Conservation (phyloP, 139 green algal genomes). For the Trebouxia sp. region DNA sequence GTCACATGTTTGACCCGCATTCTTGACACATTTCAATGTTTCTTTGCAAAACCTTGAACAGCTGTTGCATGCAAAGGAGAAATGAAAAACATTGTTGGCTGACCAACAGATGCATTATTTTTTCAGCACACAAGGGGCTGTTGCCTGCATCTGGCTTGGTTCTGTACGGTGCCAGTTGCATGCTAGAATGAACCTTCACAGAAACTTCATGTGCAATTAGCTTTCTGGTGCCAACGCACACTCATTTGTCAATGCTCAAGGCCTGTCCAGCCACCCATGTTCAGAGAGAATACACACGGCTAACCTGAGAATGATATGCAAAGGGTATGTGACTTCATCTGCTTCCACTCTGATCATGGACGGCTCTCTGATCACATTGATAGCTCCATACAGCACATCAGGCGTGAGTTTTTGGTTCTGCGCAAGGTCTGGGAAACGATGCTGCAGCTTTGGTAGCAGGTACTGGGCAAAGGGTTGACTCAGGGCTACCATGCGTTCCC, state of each 20-base stretch:
- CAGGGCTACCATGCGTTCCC: conserved; percentile 90
- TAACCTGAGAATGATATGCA: conserved; percentile 91
- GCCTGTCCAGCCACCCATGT: neutral
- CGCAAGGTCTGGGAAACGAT: conserved; percentile 50
- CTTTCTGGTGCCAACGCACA: neutral
- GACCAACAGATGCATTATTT: too few species aligned
- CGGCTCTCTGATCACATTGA: conserved; percentile 74
- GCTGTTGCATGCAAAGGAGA: too few species aligned
- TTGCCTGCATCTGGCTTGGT: too few species aligned
- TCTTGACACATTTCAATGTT: too few species aligned
- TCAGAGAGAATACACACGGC: neutral
- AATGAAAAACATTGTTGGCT: too few species aligned
- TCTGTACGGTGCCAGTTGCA: too few species aligned
- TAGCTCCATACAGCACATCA: conserved; percentile 66
- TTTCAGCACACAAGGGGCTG: too few species aligned
- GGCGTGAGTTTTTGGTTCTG: conserved; percentile 36
- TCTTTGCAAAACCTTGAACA: too few species aligned
- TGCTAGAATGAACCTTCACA: too few species aligned
- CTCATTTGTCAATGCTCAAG: conserved; percentile 27
- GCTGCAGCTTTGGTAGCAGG: conserved; percentile 53
- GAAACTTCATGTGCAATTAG: neutral
- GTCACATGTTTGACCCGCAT: too few species aligned
- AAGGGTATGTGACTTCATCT: conserved; percentile 87
- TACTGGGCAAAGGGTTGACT: conserved; percentile 57
- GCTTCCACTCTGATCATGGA: conserved; percentile 84